Base-by-base conservation (phyloP, 345 rosid species). In the Citropsis articulata region DNA sequence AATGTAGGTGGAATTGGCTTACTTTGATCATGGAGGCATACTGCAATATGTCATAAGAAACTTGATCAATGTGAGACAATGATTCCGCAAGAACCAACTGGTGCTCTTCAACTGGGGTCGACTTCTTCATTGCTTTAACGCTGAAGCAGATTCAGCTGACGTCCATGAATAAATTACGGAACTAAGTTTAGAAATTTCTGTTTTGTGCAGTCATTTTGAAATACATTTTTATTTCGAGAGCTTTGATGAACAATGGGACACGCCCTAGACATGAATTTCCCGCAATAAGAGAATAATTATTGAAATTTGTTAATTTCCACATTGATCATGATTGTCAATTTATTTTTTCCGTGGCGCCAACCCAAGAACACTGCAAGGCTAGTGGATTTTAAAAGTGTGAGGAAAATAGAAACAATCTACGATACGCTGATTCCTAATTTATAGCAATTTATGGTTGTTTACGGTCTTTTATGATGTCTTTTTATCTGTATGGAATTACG, bases 1-100 rank as follows among this genome's bases (percentile, higher is more conserved):
- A 45, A 59, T 76, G 78, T 64, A 86, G 89, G 91, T 83, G 85
- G 91, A 89, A 60, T 68, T 89, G 84, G 94, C 89, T 25, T 89
- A 88, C 72, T 91, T 91, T 35, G 78, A 88, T 71, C 92, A 87
- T 12, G 92, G 91, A 69, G 90, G 91, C 77, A 89, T 89, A 78
- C 81, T 89, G 80, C 92, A 83, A 27, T 89, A 89, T 65, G 94
- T 81, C 78, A 89, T 89, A 75, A 79, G 90, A 80, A 91, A 89
- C 86, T 74, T 91, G 86, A 86, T 89, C 66, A 42, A 70, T 16
- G 71, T 81, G 1, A 73, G 79, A 60, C 84, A 86, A 14, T 84
- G 81, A 88, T 69, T 75, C 3, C 13, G 28, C 30, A 4, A 33
- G 9, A 5, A 53, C 18, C 50, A 36, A 12, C 14, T 2, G n/a